A percentile compares a stretch with the other conserved stretches of the same genome.
Conservation (phyloP, 768 basidiomycete species). For the Rickenella mellea region DNA sequence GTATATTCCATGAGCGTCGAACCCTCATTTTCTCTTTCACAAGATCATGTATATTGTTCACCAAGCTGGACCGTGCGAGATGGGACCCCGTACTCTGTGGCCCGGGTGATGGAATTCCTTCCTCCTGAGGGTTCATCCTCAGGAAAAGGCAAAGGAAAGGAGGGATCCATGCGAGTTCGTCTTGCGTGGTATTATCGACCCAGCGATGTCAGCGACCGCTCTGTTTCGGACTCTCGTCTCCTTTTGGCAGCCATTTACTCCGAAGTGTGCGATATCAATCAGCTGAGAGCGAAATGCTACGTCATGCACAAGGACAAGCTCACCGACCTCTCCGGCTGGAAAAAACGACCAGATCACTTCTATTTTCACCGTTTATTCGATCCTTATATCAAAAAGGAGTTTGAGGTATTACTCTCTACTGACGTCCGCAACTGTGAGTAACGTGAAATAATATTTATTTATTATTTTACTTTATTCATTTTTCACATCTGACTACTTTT, state of each 20-base stretch:
- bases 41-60: constrained; percentile 96
- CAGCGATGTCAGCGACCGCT: constrained; percentile 88
- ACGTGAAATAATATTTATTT: constrained; percentile 14
- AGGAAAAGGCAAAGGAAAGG: constrained; percentile 56
- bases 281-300: constrained; percentile 86
- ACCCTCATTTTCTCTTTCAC: neutral
- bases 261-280: constrained; percentile 90
- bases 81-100: constrained; percentile 91
- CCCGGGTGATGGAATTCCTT: constrained; percentile 94
- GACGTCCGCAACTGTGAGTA: constrained; percentile 84
- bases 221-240: constrained; percentile 83
- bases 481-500: constrained; percentile 6
- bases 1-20: neutral
- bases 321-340: constrained; percentile 87
- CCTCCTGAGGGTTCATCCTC: constrained; percentile 61
- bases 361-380: constrained; percentile 95
- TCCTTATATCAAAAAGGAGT: constrained; percentile 96
- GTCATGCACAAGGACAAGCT: constrained; percentile 95
- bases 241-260: constrained; percentile 94
- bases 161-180: constrained; percentile 73
- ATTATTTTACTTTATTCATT: constrained; percentile 11
- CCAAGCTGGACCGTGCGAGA: constrained; percentile 88
- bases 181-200: constrained; percentile 97
- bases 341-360: constrained; percentile 89
- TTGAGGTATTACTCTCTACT: constrained; percentile 83